phyloP scores from a whole-genome alignment of 1,284 basidiomycete genomes.

The Vanrija humicola region DNA sequence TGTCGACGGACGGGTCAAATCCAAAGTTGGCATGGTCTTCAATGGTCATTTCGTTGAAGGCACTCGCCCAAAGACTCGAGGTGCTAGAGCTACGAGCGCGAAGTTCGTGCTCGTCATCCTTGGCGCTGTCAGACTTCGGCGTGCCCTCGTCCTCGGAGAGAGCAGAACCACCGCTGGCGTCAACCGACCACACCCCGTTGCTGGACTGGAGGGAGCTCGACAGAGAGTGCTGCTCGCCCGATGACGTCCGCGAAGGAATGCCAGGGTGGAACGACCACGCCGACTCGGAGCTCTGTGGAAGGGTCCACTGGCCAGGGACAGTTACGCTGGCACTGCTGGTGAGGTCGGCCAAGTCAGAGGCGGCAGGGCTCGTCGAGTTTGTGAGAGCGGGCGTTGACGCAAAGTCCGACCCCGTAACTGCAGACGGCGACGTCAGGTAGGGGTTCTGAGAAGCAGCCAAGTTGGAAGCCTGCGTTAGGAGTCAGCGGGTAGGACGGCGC shows the following conservation, averaged over 20 bases:
- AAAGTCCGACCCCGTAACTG: slow-evolving; percentile 4
- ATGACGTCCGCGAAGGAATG: not conserved
- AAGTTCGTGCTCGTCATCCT: slow-evolving; percentile 2
- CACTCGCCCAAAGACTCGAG: slow-evolving; percentile 31
- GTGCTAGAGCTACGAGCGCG: slow-evolving; percentile 29
- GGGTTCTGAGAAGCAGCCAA: not conserved
- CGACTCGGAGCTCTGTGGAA: not conserved
- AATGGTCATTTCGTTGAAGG: slow-evolving; percentile 39
- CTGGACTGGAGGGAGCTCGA: not conserved
- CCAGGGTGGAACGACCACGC: not conserved
- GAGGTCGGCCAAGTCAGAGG: slow-evolving; percentile 3
- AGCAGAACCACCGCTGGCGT: not conserved
- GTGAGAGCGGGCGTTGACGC: slow-evolving; percentile 36
- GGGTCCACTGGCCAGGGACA: not conserved
- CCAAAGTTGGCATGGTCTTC: slow-evolving; percentile 21
- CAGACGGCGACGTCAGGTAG: slow-evolving; percentile 6
- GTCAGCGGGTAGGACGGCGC: not conserved
- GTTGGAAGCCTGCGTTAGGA: not conserved
- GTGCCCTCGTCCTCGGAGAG: slow-evolving; percentile 6
- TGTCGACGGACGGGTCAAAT: not conserved
- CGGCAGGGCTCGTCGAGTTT: slow-evolving; percentile 31
- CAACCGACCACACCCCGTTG: not conserved
- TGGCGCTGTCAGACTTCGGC: not conserved
- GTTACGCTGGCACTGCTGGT: not conserved
- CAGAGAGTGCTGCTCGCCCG: not conserved